Percentiles rank a stretch among this genome's conserved stretches.
Evolutionary conservation across 768 basidiomycete genomes (phyloP).

Genomic region (Kwoniella europaea): DNA sequence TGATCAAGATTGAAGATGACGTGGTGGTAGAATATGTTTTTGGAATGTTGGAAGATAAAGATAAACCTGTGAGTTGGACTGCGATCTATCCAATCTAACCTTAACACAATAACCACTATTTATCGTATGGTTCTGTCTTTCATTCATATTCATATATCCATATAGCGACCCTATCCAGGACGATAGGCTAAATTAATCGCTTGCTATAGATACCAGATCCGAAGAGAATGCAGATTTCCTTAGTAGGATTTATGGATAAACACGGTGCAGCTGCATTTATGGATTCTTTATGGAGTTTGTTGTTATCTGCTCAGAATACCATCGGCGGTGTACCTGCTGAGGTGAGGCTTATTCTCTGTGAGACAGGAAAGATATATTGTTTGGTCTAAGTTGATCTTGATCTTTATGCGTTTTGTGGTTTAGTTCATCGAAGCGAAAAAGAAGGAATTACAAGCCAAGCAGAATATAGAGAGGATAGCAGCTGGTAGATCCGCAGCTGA

Average conservation of each 20-base stretch:
- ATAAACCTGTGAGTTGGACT: conserved; percentile 70
- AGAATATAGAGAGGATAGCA: conserved; percentile 31
- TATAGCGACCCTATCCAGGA: too few relatives aligned
- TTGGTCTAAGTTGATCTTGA: neutral
- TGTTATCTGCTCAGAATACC: conserved; percentile 90
- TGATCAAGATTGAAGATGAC: conserved; percentile 94
- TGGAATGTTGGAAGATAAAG: conserved; percentile 85
- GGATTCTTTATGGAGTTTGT: conserved; percentile 81
- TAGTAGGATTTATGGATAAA: conserved; percentile 89
- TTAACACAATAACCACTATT: too few relatives aligned
- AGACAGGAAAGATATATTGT: too few relatives aligned
- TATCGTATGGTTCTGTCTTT: neutral
- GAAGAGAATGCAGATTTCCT: conserved; percentile 90
- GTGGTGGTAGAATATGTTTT: conserved; percentile 95
- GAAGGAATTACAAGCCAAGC: conserved; percentile 50
- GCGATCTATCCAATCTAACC: too few relatives aligned
- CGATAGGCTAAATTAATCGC: too few relatives aligned
- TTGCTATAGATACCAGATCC: conserved; percentile 78
- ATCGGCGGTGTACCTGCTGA: conserved; percentile 86
- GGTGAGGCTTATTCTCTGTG: conserved; percentile 27
- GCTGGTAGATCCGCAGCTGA: conserved; percentile 28
- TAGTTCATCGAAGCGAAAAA: conserved; percentile 58
- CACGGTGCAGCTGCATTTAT: conserved; percentile 81
- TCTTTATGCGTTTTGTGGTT: neutral
- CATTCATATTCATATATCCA: too few relatives aligned